Evolutionary conservation across 805 yeast genomes (phyloP).

Genomic region (Candida lessepsii): DNA sequence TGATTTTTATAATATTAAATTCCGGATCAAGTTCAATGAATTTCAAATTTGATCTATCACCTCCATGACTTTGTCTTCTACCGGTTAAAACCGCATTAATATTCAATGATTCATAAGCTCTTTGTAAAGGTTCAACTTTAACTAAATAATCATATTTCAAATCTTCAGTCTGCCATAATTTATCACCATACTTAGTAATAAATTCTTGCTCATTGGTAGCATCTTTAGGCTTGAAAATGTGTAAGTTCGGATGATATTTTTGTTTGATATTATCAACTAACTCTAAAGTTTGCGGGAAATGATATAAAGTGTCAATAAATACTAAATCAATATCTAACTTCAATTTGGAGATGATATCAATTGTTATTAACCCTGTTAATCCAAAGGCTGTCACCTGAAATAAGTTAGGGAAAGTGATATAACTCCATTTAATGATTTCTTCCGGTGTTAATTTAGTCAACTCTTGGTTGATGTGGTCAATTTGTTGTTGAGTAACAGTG

Average conservation of each 20-base stretch:
- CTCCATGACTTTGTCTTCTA: slow-evolving; percentile 87
- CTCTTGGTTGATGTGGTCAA: slow-evolving; percentile 14
- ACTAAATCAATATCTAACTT: slow-evolving; percentile 56
- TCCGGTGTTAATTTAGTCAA: slow-evolving; percentile 45
- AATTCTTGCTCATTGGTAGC: slow-evolving; percentile 62
- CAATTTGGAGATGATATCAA: slow-evolving; percentile 69
- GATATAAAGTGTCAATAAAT: slow-evolving; percentile 87
- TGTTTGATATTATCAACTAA: slow-evolving; percentile 58
- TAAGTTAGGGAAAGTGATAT: slow-evolving; percentile 75
- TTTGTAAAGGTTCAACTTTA: slow-evolving; percentile 87
- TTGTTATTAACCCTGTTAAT: slow-evolving; percentile 82
- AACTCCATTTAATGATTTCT: slow-evolving; percentile 79
- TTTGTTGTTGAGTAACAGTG: slow-evolving; percentile 12
- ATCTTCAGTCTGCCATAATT: slow-evolving; percentile 83
- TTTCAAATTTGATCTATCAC: slow-evolving; percentile 66
- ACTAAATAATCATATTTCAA: slow-evolving; percentile 78
- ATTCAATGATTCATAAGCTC: slow-evolving; percentile 72
- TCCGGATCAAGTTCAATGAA: slow-evolving; percentile 73
- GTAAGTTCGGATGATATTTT: slow-evolving; percentile 56
- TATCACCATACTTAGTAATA: slow-evolving; percentile 63
- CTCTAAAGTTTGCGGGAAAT: slow-evolving; percentile 89
- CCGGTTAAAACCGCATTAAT: slow-evolving; percentile 92
- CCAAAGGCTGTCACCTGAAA: slow-evolving; percentile 96
- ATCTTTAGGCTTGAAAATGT: slow-evolving; percentile 66
- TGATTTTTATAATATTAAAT: slow-evolving; percentile 76